phyloP scores from a whole-genome alignment of 495 filamentous ascomycete species.

The Cryomyces minteri region DNA sequence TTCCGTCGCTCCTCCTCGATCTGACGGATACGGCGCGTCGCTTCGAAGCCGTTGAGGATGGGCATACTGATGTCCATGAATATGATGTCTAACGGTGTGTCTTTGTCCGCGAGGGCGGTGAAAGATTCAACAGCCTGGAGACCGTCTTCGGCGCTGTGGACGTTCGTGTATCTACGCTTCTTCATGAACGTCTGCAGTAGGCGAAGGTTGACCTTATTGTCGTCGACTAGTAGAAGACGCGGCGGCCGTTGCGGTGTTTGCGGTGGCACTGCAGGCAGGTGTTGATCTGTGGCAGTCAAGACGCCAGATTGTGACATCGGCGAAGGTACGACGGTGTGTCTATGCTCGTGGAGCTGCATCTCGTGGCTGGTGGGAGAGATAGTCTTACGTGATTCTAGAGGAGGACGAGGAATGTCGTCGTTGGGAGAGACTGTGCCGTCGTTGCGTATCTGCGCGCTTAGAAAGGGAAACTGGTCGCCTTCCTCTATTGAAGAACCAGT shows the following conservation, averaged over 20 bases:
- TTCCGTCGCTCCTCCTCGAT: not conserved
- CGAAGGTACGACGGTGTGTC: not conserved
- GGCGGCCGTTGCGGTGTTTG: not conserved
- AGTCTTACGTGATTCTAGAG: not conserved
- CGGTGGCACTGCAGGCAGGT: not conserved
- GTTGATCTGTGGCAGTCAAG: not conserved
- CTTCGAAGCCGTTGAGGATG: slow-evolving; percentile 8
- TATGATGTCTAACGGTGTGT: slow-evolving; percentile 4
- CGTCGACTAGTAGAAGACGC: slow-evolving; percentile 11
- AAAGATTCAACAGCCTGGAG: slow-evolving; percentile 7
- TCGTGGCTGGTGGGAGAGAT: slow-evolving; percentile 1
- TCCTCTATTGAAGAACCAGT: not conserved
- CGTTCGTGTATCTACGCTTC: slow-evolving; percentile 2
- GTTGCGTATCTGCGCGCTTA: not conserved
- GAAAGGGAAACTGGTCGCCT: slow-evolving; percentile 1
- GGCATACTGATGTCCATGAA: slow-evolving; percentile 17
- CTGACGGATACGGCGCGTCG: slow-evolving; percentile 7
- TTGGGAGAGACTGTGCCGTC: not conserved
- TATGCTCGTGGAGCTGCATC: not conserved
- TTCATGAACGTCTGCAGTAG: slow-evolving; percentile 8
- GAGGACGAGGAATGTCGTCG: not conserved
- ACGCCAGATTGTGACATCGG: not conserved
- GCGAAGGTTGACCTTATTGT: slow-evolving; percentile 11
- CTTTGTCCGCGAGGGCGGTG: not conserved
- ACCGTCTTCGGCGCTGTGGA: slow-evolving; percentile 5